Base-by-base conservation (phyloP, 805 yeast species). In the Kregervanrija fluxuum region DNA sequence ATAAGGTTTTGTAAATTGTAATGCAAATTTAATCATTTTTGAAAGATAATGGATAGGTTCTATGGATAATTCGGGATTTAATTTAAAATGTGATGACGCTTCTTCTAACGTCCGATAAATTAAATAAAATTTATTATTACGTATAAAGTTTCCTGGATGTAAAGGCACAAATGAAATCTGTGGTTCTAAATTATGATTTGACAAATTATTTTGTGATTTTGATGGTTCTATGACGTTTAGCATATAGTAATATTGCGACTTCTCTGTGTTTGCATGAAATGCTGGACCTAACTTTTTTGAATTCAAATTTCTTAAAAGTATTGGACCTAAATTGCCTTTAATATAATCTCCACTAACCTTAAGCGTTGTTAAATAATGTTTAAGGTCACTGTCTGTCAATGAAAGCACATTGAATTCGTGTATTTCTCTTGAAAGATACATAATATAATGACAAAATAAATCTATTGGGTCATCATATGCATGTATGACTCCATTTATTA, bases 271-370 rank as follows among this genome's bases (percentile, higher is more conserved):
- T 5, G 51, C 44, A 31, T 47, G 45, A 37, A 46, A 52, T 10
- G 60, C 51, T 2, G 60, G 58, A 4, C 62, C 60, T 16, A 50
- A 35, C 38, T 47, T 47, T 37, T 45, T 50, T 3, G 39, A 37
- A 8, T 41, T 33, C 11, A 53, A 34, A 36, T 41, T 38, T 38
- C 57, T 52, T 3, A 57, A 39, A 47, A 45, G 48, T 22, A 30
- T 35, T 10, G 49, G 51, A 11, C 62, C 62, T 35, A 54, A 33
- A 28, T 48, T 45, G 10, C 64, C 64, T 22, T 49, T 42, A 3
- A 61, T 16, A 45, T 59, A 59, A 42, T 59, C 62, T 8, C 60
- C 59, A 13, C 15, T 11, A 10, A 50, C 16, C 5, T 45, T 22
- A 5, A 51, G 37, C 1, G 49, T 48, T n/a, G 57, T 51, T 28